Conservation (phyloP, 2,329 filamentous ascomycete species). For the Cytospora mali region DNA sequence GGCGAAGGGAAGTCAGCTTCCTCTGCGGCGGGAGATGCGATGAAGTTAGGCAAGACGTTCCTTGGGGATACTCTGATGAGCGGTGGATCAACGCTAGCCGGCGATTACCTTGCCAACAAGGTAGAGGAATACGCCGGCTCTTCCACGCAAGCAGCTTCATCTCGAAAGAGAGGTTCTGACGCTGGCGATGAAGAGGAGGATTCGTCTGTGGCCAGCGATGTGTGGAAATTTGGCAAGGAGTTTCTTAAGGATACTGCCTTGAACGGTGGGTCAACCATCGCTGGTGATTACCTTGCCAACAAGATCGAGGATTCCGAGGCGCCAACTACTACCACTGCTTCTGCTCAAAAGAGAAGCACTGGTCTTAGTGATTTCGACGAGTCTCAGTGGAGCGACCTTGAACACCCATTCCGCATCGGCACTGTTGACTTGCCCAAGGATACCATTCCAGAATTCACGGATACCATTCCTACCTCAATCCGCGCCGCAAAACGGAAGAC, state of each 20-base stretch:
- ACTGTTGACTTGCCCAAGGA: not conserved
- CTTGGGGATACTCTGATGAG: not conserved
- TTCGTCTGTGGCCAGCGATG: too few species aligned
- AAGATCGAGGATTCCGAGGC: not conserved
- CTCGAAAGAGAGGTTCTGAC: not conserved
- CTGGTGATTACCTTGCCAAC: not conserved
- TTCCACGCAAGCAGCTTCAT: not conserved
- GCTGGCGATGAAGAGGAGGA: too few species aligned
- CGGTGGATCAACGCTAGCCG: too few species aligned
- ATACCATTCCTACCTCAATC: not conserved
- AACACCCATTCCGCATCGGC: not conserved
- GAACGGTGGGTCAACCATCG: too few species aligned
- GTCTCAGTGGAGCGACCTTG: not conserved
- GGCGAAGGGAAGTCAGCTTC: not conserved
- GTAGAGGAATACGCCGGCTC: not conserved
- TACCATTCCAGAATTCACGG: not conserved
- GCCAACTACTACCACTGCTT: not conserved
- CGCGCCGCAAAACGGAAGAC: not conserved
- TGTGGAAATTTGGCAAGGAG: too few species aligned
- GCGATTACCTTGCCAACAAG: not conserved
- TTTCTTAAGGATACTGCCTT: too few species aligned
- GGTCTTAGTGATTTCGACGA: not conserved
- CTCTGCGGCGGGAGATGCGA: not conserved
- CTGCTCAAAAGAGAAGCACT: not conserved
- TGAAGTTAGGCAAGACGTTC: not conserved